A percentile compares a stretch with the other conserved stretches of the same genome.
Evolutionary conservation across 2,329 filamentous ascomycete species (phyloP).

Genomic region (Alternaria arborescens): DNA sequence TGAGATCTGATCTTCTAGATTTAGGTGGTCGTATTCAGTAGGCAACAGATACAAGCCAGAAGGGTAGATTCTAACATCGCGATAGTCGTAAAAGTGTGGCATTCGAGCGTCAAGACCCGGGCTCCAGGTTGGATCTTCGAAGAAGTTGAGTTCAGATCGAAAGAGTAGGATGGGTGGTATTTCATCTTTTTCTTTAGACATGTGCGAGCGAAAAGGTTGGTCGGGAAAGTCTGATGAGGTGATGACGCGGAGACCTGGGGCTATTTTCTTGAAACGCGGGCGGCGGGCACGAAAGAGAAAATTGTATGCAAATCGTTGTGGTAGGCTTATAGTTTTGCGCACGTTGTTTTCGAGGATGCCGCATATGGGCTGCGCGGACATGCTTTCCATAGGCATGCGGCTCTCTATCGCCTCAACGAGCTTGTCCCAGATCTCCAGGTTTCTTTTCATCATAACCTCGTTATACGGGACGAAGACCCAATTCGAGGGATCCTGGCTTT

Average conservation of each 20-base stretch:
- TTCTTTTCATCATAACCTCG: no score
- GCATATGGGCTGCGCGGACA: no score
- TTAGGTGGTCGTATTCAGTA: background rate
- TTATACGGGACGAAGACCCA: no score
- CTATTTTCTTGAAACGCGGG: slow-evolving; percentile 4
- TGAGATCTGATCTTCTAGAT: background rate
- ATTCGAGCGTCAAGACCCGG: background rate
- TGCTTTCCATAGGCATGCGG: no score
- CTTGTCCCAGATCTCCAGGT: no score
- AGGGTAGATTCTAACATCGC: background rate
- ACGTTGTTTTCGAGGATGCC: background rate
- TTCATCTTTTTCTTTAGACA: background rate
- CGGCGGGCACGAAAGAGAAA: background rate
- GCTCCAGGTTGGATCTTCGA: background rate
- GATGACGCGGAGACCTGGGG: slow-evolving; percentile 3
- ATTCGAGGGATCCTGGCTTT: no score
- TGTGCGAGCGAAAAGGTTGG: background rate
- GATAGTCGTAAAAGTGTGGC: background rate
- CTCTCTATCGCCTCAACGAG: no score
- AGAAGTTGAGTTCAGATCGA: background rate
- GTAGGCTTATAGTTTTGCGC: background rate
- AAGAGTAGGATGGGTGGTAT: background rate
- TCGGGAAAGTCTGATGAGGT: slow-evolving; percentile 1
- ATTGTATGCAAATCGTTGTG: background rate
- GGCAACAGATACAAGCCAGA: background rate